Conservation (phyloP, 139 green algal genomes). For the Zygnema cylindricum region DNA sequence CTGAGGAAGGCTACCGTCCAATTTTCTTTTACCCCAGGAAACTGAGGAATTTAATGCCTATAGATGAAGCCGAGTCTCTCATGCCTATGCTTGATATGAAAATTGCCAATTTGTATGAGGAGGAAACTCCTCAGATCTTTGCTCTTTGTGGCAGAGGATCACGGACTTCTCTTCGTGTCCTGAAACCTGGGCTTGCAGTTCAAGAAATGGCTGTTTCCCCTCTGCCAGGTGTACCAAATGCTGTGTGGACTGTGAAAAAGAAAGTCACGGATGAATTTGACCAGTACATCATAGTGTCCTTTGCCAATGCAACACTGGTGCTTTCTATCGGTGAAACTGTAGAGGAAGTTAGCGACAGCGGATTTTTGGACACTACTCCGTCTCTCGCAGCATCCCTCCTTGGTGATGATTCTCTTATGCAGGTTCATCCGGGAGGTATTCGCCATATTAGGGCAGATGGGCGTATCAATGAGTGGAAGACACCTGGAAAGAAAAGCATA, state of each 20-base stretch:
- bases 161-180: constrained; percentile 81
- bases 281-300: constrained; percentile 96
- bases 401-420: constrained; percentile 88
- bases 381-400: constrained; percentile 75
- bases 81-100: constrained; percentile 91
- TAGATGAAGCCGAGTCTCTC: constrained; percentile 88
- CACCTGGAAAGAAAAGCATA: constrained; percentile 75
- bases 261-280: constrained; percentile 82
- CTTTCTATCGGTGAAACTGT: constrained; percentile 95
- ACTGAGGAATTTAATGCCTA: constrained; percentile 85
- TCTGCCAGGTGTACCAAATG: constrained; percentile 87
- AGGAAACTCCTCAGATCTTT: constrained; percentile 93
- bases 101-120: constrained; percentile 72
- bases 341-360: constrained; percentile 93
- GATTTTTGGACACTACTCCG: constrained; percentile 81
- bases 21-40: constrained; percentile 87
- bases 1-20: constrained; percentile 87
- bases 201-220: constrained; percentile 88
- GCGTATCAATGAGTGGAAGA: constrained; percentile 95
- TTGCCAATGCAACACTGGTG: constrained; percentile 94
- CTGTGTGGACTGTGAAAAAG: constrained; percentile 86
- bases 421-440: constrained; percentile 85
- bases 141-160: constrained; percentile 82
- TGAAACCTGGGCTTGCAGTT: constrained; percentile 89
- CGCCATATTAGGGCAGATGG: constrained; percentile 89